A percentile compares a stretch with the other conserved stretches of the same genome.
Evolutionary conservation across 139 green algal species (phyloP).

Genomic region (Closterium sp.): DNA sequence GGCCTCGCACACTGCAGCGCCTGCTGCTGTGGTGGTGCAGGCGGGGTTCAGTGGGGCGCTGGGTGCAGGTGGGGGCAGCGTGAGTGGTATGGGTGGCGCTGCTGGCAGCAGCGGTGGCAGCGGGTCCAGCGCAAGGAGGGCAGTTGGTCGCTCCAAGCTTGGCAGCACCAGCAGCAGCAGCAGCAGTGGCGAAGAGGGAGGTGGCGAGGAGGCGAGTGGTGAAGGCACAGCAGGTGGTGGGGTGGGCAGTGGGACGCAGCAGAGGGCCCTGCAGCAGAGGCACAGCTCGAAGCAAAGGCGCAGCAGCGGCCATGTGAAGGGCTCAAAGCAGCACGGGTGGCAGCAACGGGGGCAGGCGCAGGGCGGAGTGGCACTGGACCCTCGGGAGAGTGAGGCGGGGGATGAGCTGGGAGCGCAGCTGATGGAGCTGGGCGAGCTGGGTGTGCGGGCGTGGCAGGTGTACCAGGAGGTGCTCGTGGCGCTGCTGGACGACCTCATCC

Average conservation of each 20-base stretch:
- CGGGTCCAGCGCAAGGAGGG: no score
- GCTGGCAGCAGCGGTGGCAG: no score
- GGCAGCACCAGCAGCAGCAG: no score
- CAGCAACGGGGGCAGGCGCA: constrained; percentile 3
- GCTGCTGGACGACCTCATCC: constrained; percentile 28
- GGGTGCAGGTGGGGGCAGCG: no score
- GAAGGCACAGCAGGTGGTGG: no score
- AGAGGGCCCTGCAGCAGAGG: neutral
- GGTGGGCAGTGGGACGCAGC: neutral
- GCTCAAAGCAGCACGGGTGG: neutral
- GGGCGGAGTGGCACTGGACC: neutral
- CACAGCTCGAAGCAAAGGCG: neutral
- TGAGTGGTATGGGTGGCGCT: no score
- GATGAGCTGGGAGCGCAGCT: neutral
- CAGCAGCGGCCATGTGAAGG: neutral
- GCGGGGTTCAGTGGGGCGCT: no score
- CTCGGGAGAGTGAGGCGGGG: neutral
- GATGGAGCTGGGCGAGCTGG: constrained; percentile 20
- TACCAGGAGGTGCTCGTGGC: constrained; percentile 24
- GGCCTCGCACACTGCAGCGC: no score
- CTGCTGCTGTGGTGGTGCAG: no score
- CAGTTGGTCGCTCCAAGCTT: no score
- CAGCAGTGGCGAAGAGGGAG: no score
- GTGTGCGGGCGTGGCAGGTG: constrained; percentile 4
- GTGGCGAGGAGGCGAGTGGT: no score